phyloP scores from a whole-genome alignment of 208 protist species.

The Acanthamoeba culbertsoni region DNA sequence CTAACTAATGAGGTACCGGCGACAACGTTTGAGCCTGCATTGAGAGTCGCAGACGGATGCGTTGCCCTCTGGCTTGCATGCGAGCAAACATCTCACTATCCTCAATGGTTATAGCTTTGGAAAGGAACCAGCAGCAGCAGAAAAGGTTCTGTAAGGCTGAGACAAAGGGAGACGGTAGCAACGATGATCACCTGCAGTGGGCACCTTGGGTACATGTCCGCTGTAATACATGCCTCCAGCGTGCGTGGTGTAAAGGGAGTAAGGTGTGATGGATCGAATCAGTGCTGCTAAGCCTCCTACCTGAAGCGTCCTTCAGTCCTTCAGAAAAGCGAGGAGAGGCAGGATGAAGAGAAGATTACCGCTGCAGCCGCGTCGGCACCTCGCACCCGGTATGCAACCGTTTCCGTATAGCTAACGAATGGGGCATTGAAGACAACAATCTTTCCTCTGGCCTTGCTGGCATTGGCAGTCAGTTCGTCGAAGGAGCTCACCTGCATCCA shows the following conservation, averaged over 20 bases:
- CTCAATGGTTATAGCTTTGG: not conserved
- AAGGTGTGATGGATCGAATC: constrained; percentile 8
- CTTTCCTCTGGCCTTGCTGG: not conserved
- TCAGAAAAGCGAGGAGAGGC: not conserved
- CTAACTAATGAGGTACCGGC: not conserved
- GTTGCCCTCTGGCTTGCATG: not conserved
- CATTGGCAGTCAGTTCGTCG: not conserved
- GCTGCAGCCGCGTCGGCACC: not conserved
- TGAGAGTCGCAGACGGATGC: not conserved
- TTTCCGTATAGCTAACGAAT: constrained; percentile 10
- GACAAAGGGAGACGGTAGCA: not conserved
- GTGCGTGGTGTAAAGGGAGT: constrained; percentile 28
- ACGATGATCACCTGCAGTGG: not conserved
- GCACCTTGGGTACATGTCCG: not conserved
- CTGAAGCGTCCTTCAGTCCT: not conserved
- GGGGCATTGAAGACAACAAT: constrained; percentile 43
- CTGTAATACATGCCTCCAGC: not conserved
- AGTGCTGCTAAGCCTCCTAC: not conserved
- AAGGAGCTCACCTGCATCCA: not conserved
- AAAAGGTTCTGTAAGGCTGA: not conserved
- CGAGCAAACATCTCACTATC: constrained; percentile 3
- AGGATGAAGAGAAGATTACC: not conserved
- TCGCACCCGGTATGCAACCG: not conserved
- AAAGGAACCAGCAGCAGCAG: not conserved
- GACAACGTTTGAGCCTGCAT: not conserved